Percentiles rank a stretch among this genome's conserved stretches.
phyloP scores from a whole-genome alignment of 2,329 filamentous ascomycete species.

The Paraphoma chrysanthemicola region DNA sequence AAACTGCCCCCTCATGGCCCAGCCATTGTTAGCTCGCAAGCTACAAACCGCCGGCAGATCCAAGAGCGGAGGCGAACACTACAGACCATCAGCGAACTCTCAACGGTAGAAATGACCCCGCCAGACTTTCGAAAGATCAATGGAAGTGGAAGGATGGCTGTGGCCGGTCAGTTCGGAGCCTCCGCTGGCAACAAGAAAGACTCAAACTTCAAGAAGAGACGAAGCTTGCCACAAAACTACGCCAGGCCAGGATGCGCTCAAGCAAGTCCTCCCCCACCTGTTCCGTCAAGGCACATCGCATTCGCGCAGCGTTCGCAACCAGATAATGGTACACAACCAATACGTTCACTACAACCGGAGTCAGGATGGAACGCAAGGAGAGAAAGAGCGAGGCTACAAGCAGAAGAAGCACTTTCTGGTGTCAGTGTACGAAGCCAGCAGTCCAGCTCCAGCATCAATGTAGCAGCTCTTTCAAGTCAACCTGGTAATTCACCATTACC shows the following conservation, averaged over 20 bases:
- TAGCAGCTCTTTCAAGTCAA: slow-evolving; percentile 13
- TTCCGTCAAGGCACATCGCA: slow-evolving; percentile 7
- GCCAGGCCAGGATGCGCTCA: slow-evolving; percentile 1
- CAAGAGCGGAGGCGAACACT: slow-evolving; percentile 35
- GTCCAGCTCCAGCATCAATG: slow-evolving; percentile 9
- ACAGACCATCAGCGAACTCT: slow-evolving; percentile 38
- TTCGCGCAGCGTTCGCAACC: slow-evolving; percentile 5
- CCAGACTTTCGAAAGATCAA: slow-evolving; percentile 16
- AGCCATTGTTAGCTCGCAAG: slow-evolving; percentile 1
- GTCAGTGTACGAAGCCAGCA: slow-evolving; percentile 15
- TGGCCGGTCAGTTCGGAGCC: background rate
- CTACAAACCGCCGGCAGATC: slow-evolving; percentile 8
- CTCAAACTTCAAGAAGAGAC: slow-evolving; percentile 15
- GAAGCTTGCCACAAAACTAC: slow-evolving; percentile 24
- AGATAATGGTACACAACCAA: background rate
- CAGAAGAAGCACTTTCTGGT: slow-evolving; percentile 21
- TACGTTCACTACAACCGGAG: slow-evolving; percentile 2
- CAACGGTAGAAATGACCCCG: slow-evolving; percentile 15
- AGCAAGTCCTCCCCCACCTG: slow-evolving; percentile 1
- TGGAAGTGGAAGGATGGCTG: slow-evolving; percentile 1
- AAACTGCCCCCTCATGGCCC: slow-evolving; percentile 19
- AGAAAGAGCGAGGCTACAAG: slow-evolving; percentile 20
- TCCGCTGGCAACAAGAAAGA: background rate
- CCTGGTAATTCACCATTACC: slow-evolving; percentile 13
- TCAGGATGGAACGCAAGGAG: slow-evolving; percentile 27